A percentile compares a stretch with the other conserved stretches of the same genome.
Conservation (phyloP, 768 basidiomycete species). For the Rhodosporidiobolus odoratus region DNA sequence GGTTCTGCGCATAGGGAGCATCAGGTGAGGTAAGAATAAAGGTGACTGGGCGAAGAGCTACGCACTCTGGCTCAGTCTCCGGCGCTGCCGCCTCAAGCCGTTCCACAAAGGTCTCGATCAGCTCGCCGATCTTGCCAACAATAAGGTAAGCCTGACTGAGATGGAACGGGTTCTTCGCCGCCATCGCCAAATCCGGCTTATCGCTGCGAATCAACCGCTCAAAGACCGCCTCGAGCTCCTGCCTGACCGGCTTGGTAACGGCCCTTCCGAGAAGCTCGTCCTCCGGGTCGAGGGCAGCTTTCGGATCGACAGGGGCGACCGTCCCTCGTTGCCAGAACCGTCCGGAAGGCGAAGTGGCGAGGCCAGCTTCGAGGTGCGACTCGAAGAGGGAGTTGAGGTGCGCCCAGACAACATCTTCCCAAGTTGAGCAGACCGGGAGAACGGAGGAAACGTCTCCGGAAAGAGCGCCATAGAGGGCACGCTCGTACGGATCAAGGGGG, state of each 20-base stretch:
- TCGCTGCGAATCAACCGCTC: slow-evolving; percentile 43
- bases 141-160: slow-evolving; percentile 48
- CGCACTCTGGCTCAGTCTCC: slow-evolving; percentile 46
- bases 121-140: slow-evolving; percentile 52
- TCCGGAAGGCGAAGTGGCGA: slow-evolving; percentile 45
- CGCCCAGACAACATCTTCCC: slow-evolving; percentile 96
- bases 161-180: slow-evolving; percentile 46
- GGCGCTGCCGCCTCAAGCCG: slow-evolving; percentile 41
- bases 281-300: slow-evolving; percentile 23
- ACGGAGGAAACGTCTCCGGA: slow-evolving; percentile 61
- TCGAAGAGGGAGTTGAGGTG: slow-evolving; percentile 75
- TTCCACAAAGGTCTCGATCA: slow-evolving; percentile 58
- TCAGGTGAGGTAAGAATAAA: neutral
- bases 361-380: slow-evolving; percentile 66
- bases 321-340: slow-evolving; percentile 24
- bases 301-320: slow-evolving; percentile 7
- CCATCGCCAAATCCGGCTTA: slow-evolving; percentile 36
- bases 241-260: slow-evolving; percentile 12
- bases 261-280: slow-evolving; percentile 24
- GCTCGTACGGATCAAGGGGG: slow-evolving; percentile 63
- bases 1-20: slow-evolving; percentile 11
- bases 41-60: neutral
- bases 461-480: slow-evolving; percentile 81
- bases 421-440: slow-evolving; percentile 71
- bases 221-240: slow-evolving; percentile 46